phyloP scores from a whole-genome alignment of 176 grass and related monocot genomes.

The Cenchrus americanus region DNA sequence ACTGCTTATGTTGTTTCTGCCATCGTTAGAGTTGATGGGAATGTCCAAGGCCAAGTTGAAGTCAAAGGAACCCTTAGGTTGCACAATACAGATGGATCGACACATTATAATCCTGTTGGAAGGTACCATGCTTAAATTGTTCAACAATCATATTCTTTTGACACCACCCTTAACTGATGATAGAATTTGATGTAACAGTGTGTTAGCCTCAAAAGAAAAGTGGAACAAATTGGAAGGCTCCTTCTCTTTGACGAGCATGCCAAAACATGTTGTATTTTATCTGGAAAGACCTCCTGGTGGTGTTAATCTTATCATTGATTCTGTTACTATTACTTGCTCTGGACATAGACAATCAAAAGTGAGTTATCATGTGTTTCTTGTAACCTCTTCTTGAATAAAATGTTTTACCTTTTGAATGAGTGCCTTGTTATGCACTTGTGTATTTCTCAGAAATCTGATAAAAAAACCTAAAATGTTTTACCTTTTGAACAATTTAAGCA shows the following conservation, averaged over 20 bases:
- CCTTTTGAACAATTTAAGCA: no score
- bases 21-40: conserved; percentile 72
- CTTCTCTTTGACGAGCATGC: conserved; percentile 71
- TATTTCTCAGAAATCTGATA: conserved; percentile 20
- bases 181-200: conserved; percentile 47
- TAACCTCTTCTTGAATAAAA: conserved; percentile 22
- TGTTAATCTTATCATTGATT: conserved; percentile 81
- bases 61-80: conserved; percentile 75
- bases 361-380: conserved; percentile 24
- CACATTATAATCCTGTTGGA: conserved; percentile 62
- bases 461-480: no score
- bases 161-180: conserved; percentile 1
- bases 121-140: conserved; percentile 59
- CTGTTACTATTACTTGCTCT: conserved; percentile 57
- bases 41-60: conserved; percentile 52
- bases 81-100: conserved; percentile 63
- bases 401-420: background rate
- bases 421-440: background rate
- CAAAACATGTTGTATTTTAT: conserved; percentile 83
- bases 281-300: conserved; percentile 86
- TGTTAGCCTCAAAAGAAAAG: conserved; percentile 56
- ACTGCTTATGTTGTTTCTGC: conserved; percentile 61
- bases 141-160: conserved; percentile 23
- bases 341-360: conserved; percentile 52
- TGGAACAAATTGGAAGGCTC: conserved; percentile 97